A percentile compares a stretch with the other conserved stretches of the same genome.
Conservation (phyloP, 208 protist genomes). For the Acanthamoeba pearcei region DNA sequence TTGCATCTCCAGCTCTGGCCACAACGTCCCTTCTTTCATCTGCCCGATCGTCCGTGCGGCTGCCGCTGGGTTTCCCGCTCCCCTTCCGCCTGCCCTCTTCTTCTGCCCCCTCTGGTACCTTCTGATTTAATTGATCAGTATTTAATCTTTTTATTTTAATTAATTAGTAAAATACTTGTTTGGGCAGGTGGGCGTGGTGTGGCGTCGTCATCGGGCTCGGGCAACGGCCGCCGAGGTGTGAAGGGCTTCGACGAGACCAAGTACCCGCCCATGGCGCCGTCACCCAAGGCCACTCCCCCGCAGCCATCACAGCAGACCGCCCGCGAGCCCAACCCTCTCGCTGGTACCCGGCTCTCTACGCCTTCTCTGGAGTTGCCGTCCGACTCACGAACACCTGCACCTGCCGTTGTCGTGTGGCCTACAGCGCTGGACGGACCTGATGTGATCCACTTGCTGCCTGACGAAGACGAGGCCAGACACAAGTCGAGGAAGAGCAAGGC, state of each 20-base stretch:
- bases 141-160: not conserved
- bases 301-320: not conserved
- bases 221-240: not conserved
- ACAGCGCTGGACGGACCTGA: slow-evolving; percentile 6
- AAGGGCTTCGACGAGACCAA: slow-evolving; percentile 44
- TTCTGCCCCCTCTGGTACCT: not conserved
- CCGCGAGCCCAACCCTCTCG: not conserved
- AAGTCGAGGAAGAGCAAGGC: not conserved
- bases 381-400: too few relatives aligned
- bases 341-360: too few relatives aligned
- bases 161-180: not conserved
- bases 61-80: too few relatives aligned
- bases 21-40: not conserved
- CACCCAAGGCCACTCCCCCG: not conserved
- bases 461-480: not conserved
- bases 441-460: slow-evolving; percentile 6
- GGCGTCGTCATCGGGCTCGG: not conserved
- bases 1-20: not conserved
- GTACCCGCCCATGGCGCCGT: slow-evolving; percentile 20
- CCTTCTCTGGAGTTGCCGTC: too few relatives aligned
- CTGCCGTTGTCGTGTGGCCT: not conserved
- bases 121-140: too few relatives aligned
- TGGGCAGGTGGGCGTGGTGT: not conserved
- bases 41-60: not conserved
- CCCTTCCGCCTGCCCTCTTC: too few relatives aligned